A percentile compares a stretch with the other conserved stretches of the same genome.
Conservation (phyloP, 108 stramenopile species). For the Conticribra weissflogii region DNA sequence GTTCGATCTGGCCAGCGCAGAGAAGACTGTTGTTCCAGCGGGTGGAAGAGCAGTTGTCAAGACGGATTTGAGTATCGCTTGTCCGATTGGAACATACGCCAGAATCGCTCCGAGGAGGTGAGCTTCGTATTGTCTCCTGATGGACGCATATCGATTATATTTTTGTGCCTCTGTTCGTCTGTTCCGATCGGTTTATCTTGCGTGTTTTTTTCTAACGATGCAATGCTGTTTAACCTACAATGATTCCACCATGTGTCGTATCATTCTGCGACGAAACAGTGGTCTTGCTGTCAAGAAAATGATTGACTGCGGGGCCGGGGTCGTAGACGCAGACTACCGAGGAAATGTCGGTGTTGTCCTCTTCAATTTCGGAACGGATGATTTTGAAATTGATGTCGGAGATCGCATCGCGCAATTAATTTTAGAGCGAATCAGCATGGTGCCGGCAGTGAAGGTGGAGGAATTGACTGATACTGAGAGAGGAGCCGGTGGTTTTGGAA, state of each 20-base stretch:
- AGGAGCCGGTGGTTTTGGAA: slow-evolving; percentile 92
- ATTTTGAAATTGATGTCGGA: slow-evolving; percentile 85
- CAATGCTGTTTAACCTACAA: too few species aligned
- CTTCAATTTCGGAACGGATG: slow-evolving; percentile 93
- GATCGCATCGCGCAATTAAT: slow-evolving; percentile 99
- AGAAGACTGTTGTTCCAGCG: slow-evolving; percentile 68
- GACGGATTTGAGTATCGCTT: slow-evolving; percentile 93
- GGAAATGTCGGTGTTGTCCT: slow-evolving; percentile 97
- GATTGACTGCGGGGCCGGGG: slow-evolving; percentile 97
- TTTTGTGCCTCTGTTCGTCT: background rate
- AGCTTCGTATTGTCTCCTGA: background rate
- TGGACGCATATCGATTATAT: too few species aligned
- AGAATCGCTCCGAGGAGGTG: slow-evolving; percentile 88
- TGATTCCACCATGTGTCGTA: background rate
- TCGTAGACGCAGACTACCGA: slow-evolving; percentile 98
- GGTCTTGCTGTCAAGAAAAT: slow-evolving; percentile 96
- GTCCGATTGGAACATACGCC: slow-evolving; percentile 94
- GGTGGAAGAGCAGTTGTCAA: slow-evolving; percentile 88
- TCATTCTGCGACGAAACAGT: slow-evolving; percentile 1
- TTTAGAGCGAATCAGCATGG: slow-evolving; percentile 92
- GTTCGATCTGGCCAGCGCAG: slow-evolving; percentile 74
- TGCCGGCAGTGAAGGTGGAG: slow-evolving; percentile 77
- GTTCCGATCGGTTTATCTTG: background rate
- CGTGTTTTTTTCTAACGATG: slow-evolving; percentile 2
- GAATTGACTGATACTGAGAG: slow-evolving; percentile 82